Evolutionary conservation across 2,329 filamentous ascomycete species (phyloP).

Genomic region (Venturia carpophila): DNA sequence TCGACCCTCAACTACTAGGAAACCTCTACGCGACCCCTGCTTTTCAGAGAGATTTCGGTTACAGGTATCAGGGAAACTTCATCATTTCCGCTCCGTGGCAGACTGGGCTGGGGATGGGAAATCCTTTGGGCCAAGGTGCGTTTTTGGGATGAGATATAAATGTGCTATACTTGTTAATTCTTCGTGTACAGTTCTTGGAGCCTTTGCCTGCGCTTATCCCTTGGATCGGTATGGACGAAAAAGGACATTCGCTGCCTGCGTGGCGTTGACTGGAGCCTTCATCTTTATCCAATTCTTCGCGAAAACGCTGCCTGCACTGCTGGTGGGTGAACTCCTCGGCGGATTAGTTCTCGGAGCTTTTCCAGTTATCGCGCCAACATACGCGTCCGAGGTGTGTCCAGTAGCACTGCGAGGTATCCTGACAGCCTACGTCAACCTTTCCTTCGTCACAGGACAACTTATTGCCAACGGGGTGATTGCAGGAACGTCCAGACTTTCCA

Average conservation of each 20-base stretch:
- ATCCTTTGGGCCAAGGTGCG: constrained; percentile 35
- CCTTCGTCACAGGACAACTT: constrained; percentile 66
- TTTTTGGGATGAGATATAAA: neutral
- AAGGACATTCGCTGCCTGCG: constrained; percentile 39
- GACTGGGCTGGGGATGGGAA: constrained; percentile 40
- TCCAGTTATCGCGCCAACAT: constrained; percentile 42
- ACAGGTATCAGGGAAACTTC: constrained; percentile 32
- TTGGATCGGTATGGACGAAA: constrained; percentile 41
- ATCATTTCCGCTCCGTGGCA: constrained; percentile 42
- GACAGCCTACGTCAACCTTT: constrained; percentile 64
- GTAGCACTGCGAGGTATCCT: constrained; percentile 54
- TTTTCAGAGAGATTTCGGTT: constrained; percentile 41
- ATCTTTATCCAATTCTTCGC: constrained; percentile 45
- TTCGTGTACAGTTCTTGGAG: constrained; percentile 29
- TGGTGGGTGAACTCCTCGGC: constrained; percentile 41
- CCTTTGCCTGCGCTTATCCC: constrained; percentile 41
- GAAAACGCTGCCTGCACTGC: constrained; percentile 35
- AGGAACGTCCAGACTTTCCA: constrained; percentile 54
- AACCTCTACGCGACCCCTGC: constrained; percentile 59
- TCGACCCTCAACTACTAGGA: constrained; percentile 72
- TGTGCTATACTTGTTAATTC: neutral
- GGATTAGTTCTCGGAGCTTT: constrained; percentile 43
- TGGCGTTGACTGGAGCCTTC: constrained; percentile 37
- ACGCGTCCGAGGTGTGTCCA: constrained; percentile 57
- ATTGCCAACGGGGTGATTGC: constrained; percentile 66